These are phyloP conservation scores for Coemansia umbellata DNA, from an alignment of 192 early-diverging fungal genomes.

Conservation along the genomic window DNA sequence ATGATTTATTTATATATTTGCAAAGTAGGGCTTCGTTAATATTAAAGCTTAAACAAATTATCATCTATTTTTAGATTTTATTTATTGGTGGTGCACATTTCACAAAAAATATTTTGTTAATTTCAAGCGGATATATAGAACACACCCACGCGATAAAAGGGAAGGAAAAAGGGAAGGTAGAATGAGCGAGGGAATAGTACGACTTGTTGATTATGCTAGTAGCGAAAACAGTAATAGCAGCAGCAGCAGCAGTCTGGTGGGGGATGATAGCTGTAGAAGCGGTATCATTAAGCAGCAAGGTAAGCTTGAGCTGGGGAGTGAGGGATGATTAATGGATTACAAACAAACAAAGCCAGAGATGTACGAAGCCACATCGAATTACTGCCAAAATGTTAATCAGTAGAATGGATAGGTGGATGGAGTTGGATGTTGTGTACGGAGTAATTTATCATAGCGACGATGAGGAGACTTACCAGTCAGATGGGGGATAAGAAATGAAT, in stretches of 20 bases:
- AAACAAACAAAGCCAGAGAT: not conserved
- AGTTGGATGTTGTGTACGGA: not conserved
- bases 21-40: too few species aligned
- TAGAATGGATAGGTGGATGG: not conserved
- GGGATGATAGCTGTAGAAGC: not conserved
- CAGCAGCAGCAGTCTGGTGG: conserved; percentile 7
- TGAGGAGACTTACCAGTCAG: too few species aligned
- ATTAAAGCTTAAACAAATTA: too few species aligned
- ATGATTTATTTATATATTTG: too few species aligned
- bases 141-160: not conserved
- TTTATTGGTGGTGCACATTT: not conserved
- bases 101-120: too few species aligned
- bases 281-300: not conserved
- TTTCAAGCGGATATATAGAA: not conserved
- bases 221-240: conserved; percentile 31
- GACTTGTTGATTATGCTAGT: conserved; percentile 39
- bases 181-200: conserved; percentile 20
- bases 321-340: not conserved
- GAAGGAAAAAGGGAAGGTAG: not conserved
- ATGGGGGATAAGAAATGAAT: too few species aligned
- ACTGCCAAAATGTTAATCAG: not conserved
- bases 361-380: conserved; percentile 1
- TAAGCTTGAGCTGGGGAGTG: not conserved
- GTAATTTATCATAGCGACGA: conserved; percentile 3
- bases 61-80: not conserved